These are phyloP conservation scores for Suillus fuscotomentosus DNA, from an alignment of 768 basidiomycete species.

Conservation along the genomic window DNA sequence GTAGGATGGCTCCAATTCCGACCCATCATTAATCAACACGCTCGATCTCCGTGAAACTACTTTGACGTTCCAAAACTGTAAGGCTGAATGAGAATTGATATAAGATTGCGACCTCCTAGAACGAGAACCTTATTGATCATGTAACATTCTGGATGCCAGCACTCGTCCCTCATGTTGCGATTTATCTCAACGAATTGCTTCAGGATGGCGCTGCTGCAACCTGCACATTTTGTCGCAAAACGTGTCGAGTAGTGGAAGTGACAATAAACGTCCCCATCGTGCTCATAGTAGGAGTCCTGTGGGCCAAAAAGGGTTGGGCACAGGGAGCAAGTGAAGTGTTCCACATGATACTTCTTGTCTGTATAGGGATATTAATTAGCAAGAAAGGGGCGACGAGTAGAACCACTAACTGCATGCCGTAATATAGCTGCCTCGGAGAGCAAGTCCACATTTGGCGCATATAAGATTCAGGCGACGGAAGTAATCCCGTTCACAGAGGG, in stretches of 20 bases:
- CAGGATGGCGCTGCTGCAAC: conserved; percentile 94
- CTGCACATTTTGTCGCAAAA: conserved; percentile 98
- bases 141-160: conserved; percentile 99
- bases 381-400: conserved; percentile 7
- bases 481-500: conserved; percentile 98
- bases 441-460: conserved; percentile 93
- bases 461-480: conserved; percentile 95
- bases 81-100: conserved; percentile 1
- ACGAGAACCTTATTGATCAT: conserved; percentile 95
- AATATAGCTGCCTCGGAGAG: conserved; percentile 95
- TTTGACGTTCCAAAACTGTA: conserved; percentile 98
- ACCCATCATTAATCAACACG: conserved; percentile 54
- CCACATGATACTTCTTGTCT: conserved; percentile 99
- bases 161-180: conserved; percentile 96
- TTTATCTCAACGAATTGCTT: conserved; percentile 99
- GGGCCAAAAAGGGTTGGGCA: conserved; percentile 96
- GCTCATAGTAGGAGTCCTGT: conserved; percentile 99
- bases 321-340: conserved; percentile 98
- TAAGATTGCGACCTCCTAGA: conserved; percentile 10
- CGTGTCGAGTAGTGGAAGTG: conserved; percentile 99
- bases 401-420: conserved; percentile 89
- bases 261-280: conserved; percentile 96
- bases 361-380: conserved; percentile 19
- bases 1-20: conserved; percentile 53
- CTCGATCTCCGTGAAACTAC: conserved; percentile 73